Evolutionary conservation across 345 rosid genomes (phyloP).

Genomic region (Mallotus nudiflorus): DNA sequence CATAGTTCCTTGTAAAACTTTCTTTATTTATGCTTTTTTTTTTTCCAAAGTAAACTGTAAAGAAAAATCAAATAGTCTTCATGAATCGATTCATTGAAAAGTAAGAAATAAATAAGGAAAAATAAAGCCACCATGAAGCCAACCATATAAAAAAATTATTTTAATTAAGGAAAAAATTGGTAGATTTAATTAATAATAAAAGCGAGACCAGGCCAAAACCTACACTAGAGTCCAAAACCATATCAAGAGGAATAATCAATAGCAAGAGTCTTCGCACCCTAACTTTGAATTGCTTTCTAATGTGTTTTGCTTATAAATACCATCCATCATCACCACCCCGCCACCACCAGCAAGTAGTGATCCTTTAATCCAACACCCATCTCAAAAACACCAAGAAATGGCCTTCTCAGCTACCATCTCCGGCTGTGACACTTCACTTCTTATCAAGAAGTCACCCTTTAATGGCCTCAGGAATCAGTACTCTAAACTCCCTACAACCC

Average conservation of each 20-base stretch:
- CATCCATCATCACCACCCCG: background rate
- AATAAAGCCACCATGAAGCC: background rate
- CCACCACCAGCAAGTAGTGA: background rate
- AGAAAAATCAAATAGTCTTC: background rate
- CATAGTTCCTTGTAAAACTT: background rate
- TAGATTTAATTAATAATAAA: no score
- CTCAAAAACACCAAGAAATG: slow-evolving; percentile 20
- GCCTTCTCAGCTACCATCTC: slow-evolving; percentile 26
- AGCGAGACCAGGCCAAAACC: background rate
- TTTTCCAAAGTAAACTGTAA: background rate
- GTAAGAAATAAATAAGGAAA: background rate
- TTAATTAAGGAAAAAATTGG: background rate
- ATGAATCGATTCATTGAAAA: background rate
- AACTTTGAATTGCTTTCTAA: slow-evolving; percentile 1
- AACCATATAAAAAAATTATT: background rate
- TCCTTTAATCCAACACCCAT: background rate
- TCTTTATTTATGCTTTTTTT: no score
- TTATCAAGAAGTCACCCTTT: slow-evolving; percentile 5
- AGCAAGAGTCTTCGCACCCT: background rate
- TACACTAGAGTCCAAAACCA: slow-evolving; percentile 7
- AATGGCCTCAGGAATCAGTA: slow-evolving; percentile 4
- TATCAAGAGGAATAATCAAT: slow-evolving; percentile 6
- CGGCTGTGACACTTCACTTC: slow-evolving; percentile 2
- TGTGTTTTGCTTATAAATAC: background rate
- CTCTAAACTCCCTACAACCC: background rate